phyloP scores from a whole-genome alignment of 768 basidiomycete genomes.

The Trametes sanguinea region DNA sequence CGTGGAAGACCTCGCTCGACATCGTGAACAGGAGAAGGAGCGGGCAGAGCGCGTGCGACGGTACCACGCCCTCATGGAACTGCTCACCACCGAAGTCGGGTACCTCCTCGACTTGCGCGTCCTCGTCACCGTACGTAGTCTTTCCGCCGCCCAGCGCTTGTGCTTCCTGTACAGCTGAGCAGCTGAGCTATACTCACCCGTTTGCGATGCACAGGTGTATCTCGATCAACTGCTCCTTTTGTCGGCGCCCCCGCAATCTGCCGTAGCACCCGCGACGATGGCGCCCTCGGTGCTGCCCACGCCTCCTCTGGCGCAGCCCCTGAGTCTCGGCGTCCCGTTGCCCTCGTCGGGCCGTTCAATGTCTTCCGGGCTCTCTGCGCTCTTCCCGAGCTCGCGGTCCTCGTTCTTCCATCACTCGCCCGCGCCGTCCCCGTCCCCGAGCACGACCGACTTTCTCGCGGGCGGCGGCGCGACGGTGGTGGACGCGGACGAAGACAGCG shows the following conservation, averaged over 20 bases:
- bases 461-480: background rate
- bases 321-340: slow-evolving; percentile 3
- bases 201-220: slow-evolving; percentile 46
- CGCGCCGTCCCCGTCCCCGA: slow-evolving; percentile 13
- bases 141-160: background rate
- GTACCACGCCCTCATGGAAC: slow-evolving; percentile 80
- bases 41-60: slow-evolving; percentile 27
- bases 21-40: slow-evolving; percentile 10
- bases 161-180: too few relatives aligned
- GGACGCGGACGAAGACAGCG: background rate
- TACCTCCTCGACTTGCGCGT: slow-evolving; percentile 80
- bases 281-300: slow-evolving; percentile 2
- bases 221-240: slow-evolving; percentile 35
- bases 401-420: slow-evolving; percentile 22
- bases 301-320: slow-evolving; percentile 3
- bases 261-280: slow-evolving; percentile 17
- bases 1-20: slow-evolving; percentile 2
- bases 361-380: slow-evolving; percentile 22
- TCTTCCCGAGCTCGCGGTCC: slow-evolving; percentile 26
- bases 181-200: background rate
- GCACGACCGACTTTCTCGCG: slow-evolving; percentile 7
- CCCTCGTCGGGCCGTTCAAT: slow-evolving; percentile 22
- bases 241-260: slow-evolving; percentile 37
- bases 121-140: slow-evolving; percentile 66
- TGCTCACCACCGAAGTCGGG: slow-evolving; percentile 80